Percentiles rank a stretch among this genome's conserved stretches.
Evolutionary conservation across 2,329 filamentous ascomycete genomes (phyloP).

Genomic region (Epichloe elymi): DNA sequence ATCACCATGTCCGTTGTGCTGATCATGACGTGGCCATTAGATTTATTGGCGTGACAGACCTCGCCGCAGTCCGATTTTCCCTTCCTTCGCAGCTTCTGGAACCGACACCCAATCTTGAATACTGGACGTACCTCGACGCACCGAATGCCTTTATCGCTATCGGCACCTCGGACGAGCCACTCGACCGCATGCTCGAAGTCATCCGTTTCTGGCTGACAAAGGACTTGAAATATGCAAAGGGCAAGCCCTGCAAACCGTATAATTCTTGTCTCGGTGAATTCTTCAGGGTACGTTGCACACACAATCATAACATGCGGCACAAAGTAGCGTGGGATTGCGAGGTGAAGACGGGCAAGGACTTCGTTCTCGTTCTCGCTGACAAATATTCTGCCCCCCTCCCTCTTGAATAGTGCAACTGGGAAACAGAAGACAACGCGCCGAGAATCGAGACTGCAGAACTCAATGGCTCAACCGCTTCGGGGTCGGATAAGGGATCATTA

Average conservation of each 20-base stretch:
- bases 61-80: slow-evolving; percentile 90
- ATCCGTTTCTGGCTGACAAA: slow-evolving; percentile 98
- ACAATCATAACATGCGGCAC: not conserved
- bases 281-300: slow-evolving; percentile 55
- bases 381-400: not conserved
- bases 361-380: not conserved
- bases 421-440: slow-evolving; percentile 67
- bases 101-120: slow-evolving; percentile 92
- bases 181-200: slow-evolving; percentile 91
- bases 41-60: slow-evolving; percentile 92
- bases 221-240: slow-evolving; percentile 97
- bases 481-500: slow-evolving; percentile 27
- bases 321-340: slow-evolving; percentile 7
- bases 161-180: slow-evolving; percentile 78
- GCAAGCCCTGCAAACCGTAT: slow-evolving; percentile 97
- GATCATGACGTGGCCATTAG: slow-evolving; percentile 29
- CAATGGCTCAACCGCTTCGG: slow-evolving; percentile 15
- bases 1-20: not conserved
- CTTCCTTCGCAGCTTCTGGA: slow-evolving; percentile 91
- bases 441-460: slow-evolving; percentile 42
- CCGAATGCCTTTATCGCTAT: slow-evolving; percentile 76
- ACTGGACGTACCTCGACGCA: slow-evolving; percentile 96
- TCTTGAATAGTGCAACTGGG: slow-evolving; percentile 70
- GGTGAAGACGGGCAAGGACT: not conserved
- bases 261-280: slow-evolving; percentile 96